Base-by-base conservation (phyloP, 2,329 filamentous ascomycete species). In the Epichloe scottii region DNA sequence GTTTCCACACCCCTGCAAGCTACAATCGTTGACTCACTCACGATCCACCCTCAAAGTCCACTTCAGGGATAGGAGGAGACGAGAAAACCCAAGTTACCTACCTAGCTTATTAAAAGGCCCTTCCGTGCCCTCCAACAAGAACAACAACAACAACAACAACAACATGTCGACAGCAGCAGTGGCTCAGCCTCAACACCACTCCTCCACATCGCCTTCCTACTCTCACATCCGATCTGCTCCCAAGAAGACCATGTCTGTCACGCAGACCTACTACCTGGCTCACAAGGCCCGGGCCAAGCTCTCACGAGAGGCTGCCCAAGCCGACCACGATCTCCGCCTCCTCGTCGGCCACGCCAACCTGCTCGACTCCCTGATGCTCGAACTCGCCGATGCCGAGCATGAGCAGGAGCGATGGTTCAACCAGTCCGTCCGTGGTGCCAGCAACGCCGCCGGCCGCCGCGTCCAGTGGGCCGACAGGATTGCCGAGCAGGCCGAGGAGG, bases 331-430 rank as follows among this genome's bases (percentile, higher is more conserved):
- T 76, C 87, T 98, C 57, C 84, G 91, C 66, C 82, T 94, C 44
- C 85, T 98, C 54, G 93, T 98, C 62, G 93, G 91, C 63, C 93
- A 98, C 72, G 93, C 93, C 75, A 98, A 97, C 78, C 85, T 97
- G 46, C 87, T 98, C 68, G 93, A 98, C 73, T 85, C 84, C 40
- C 75, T 98, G 65, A 97, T 97, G 93, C 80, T 93, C 60, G 76
- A 79, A 65, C 87, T 98, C 53, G 87, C 89, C 69, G 88, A 95
- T 53, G 91, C 91, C 65, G 93, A 97, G 77, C 82, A 84, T 61
- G 89, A 96, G 70, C 93, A 97, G 72, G 91, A 97, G 72, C 84
- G 81, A 59, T 96, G 90, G 90, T 97, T 96, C 84, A 94, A 96
- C 80, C 85, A 89, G 69, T 93, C 89, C 55, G 87, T 96, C 70